Base-by-base conservation (phyloP, 129 eudicot genomes). In the Cynara cardunculus region DNA sequence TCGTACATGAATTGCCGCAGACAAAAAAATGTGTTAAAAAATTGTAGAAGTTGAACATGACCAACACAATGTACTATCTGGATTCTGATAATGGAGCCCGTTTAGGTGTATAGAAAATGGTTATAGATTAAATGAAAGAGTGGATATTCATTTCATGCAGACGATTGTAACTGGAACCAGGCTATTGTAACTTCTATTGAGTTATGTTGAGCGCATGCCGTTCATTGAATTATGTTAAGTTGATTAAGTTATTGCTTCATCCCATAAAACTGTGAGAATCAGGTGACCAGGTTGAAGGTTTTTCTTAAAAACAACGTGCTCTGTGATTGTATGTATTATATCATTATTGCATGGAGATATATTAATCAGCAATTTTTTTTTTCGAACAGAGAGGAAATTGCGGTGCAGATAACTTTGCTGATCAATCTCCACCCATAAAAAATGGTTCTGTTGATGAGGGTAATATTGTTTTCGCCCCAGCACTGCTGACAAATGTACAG, bases 361-460 rank as follows among this genome's bases (percentile, higher is more conserved):
- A 44, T 61, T 74, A 22, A 76, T 19, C 19, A 72, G 21, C 44
- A 62, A 53, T 39, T 21, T 68, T 61, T 74, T 13, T 56, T 80
- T 77, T 81, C n/a, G 39, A 79, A 73, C 90, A 88, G 97, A 86
- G 89, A 87, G 88, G 77, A 76, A 90, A 73, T 80, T 74, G 74
- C 78, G 90, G 92, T 16, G 84, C 85, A 12, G 96, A 88, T 80
- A 86, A 84, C 84, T 86, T 91, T 74, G 71, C 84, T 39, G 91
- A 89, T 83, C 98, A 86, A 72, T 78, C 91, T 39, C 92, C 85
- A 28, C 83, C 85, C 18, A 34, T 82, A 8, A 89, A 78, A 74
- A 84, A 80, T 66, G 85, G 88, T 14, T 85, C 87, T 64, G 22
- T 77, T 76, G 85, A 86, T 4, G 93, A 87, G 69, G 85, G 87